A percentile compares a stretch with the other conserved stretches of the same genome.
Conservation (phyloP, 176 grass and related monocot genomes). For the Eremochloa ophiuroides region DNA sequence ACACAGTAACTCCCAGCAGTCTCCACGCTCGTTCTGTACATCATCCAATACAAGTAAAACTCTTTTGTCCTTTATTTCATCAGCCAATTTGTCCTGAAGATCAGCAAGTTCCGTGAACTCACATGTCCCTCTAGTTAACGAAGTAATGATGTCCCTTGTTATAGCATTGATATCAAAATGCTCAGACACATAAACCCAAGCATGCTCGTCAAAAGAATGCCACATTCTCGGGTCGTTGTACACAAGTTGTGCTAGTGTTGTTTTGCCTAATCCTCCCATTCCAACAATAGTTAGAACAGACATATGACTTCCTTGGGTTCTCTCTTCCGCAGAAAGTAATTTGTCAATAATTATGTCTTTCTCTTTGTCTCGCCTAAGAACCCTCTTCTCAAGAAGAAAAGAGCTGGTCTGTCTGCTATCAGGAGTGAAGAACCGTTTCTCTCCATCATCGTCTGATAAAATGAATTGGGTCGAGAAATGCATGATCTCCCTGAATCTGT, state of each 20-base stretch:
- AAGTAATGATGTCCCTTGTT: neutral
- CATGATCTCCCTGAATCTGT: slow-evolving; percentile 24
- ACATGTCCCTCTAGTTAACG: neutral
- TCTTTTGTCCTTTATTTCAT: neutral
- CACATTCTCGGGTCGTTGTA: neutral
- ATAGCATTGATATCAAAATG: neutral
- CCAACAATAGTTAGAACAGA: neutral
- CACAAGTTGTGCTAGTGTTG: slow-evolving; percentile 9
- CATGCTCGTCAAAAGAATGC: neutral
- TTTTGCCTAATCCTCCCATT: slow-evolving; percentile 9
- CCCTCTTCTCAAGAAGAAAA: neutral
- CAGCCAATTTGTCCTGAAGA: neutral
- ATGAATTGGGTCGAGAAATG: neutral
- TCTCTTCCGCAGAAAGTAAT: neutral
- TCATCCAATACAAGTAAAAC: neutral
- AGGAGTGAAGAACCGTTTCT: neutral
- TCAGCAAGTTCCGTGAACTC: neutral
- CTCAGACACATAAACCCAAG: slow-evolving; percentile 28
- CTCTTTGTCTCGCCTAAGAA: slow-evolving; percentile 5
- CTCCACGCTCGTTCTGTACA: neutral
- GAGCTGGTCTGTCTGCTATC: neutral
- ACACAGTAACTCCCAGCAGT: neutral
- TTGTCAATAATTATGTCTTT: neutral
- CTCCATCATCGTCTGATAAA: slow-evolving; percentile 1
- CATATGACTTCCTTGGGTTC: neutral